Base-by-base conservation (phyloP, 2,329 filamentous ascomycete species). In the Domatiomyces globalis region DNA sequence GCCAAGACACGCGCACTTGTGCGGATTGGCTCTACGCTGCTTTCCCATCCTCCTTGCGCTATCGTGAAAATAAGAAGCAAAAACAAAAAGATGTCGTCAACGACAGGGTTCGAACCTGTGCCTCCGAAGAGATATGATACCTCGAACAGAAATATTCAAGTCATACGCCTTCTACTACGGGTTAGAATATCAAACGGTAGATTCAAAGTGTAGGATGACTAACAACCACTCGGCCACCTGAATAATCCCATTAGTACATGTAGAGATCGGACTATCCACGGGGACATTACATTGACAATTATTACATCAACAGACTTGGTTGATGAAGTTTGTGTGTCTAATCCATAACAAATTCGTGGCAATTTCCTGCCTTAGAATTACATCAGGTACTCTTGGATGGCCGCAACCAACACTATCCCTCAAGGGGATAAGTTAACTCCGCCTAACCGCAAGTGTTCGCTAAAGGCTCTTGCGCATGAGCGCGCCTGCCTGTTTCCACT, bases 61-160 rank as follows among this genome's bases (percentile, higher is more conserved):
- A 15, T 46, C 45, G 17, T 22, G 15, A 48, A 48, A n/a, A 39
- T 39, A 12, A 39, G 9, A 10, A 48, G 46, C 20, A 20, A 29
- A 48, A 25, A 42, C 10, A 50, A 50, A 56, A 55, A 39, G 17
- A 48, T 22, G 27, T 45, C 55, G 55, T 54, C 52, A 49, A 39
- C 25, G 44, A 43, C 51, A 56, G 50, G 58, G 58, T 56, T 60
- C 52, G 58, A 60, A 60, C 58, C 50, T 56, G 48, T 46, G 58
- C 58, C 53, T 53, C 52, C 57, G 57, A 60, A 59, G 52, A 55
- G 53, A 60, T 49, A 45, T 54, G 53, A 57, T 60, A 46, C 18
- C 29, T 9, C 10, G 36, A 44, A 15, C 25, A 25, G 33, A 42
- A 4, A 49, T 17, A 48, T 56, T 56, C 54, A 53, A 56, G 50